Evolutionary conservation across 352 stramenopile species (phyloP), one percentile per base, ranked within the genome.

Genomic region (Thalassiosira sp.): DNA sequence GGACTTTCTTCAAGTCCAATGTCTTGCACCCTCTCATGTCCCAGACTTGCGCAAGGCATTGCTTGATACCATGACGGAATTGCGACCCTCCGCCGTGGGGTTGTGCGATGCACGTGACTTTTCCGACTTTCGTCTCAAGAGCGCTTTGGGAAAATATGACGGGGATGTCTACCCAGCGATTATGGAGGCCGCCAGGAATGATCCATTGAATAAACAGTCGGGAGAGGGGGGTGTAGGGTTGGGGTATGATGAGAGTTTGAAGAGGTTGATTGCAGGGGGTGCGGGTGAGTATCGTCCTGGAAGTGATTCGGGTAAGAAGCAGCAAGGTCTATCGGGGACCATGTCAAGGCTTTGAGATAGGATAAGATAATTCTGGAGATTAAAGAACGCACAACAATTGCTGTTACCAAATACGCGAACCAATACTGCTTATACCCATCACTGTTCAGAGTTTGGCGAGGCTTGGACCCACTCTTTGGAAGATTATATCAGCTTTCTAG

Each of bases 81-180:
- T 92, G 37, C 85, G 88, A 60, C 76, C 72, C 7, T 87, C 87
- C 70, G 84, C 88, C 1, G 84, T 93, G n/a, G 74, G 72, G 18
- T 72, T 93, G 33, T 87, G 88, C 13, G 88, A 93, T 80, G 82
- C 88, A 16, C 68, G 73, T 42, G 88, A 93, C 64, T 86, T 91
- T 79, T 86, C 80, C 25, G 88, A 92, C 68, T 93, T 93, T 73
- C 72, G 78, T 43, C 69, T 93, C 3, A 93, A 92, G 72, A 89
- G 77, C 67, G 86, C 81, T 2, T 60, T 93, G 10, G 88, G 88
- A 25, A 81, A 79, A 13, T 90, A 82, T 56, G 88, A 93, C 64
- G 88, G 88, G 0, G 65, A 93, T 81, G 86, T 93, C 0, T 93
- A 93, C 54, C 84, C 84, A 7, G 76, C 81, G 11, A 89, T 93